Conservation (phyloP, 306 rosid genomes). For the Quercus ilex region DNA sequence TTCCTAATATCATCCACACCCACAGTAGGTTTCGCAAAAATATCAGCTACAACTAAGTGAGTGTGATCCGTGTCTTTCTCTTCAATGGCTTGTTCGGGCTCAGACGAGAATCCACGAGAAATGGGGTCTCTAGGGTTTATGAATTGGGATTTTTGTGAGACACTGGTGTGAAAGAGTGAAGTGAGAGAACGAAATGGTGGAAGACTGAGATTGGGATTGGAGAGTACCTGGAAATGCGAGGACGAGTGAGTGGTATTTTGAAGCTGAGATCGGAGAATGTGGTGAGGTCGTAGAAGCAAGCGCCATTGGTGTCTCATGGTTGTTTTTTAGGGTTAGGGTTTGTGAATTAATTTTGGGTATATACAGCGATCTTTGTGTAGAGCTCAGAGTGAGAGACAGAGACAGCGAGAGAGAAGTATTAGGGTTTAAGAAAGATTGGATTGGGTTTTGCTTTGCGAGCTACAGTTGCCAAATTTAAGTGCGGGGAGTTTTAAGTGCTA, state of each 20-base stretch:
- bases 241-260: conserved; percentile 10
- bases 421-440: conserved; percentile 45
- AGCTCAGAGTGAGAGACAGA: neutral
- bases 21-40: conserved; percentile 34
- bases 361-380: neutral
- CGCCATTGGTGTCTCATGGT: conserved; percentile 82
- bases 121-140: conserved; percentile 3
- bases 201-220: conserved; percentile 22
- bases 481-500: no score
- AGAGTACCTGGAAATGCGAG: conserved; percentile 43
- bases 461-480: no score
- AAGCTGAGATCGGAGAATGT: conserved; percentile 8
- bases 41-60: conserved; percentile 36
- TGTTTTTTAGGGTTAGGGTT: neutral
- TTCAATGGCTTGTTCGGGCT: conserved; percentile 31
- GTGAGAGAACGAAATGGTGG: conserved; percentile 30
- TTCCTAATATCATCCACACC: conserved; percentile 37
- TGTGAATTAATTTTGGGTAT: neutral
- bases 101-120: conserved; percentile 47
- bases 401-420: neutral
- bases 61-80: conserved; percentile 47
- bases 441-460: neutral
- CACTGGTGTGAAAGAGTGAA: conserved; percentile 31
- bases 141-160: conserved; percentile 17
- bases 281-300: conserved; percentile 52